Evolutionary conservation across 1,139 yeast species (phyloP).

Genomic region (Citeromyces siamensis): DNA sequence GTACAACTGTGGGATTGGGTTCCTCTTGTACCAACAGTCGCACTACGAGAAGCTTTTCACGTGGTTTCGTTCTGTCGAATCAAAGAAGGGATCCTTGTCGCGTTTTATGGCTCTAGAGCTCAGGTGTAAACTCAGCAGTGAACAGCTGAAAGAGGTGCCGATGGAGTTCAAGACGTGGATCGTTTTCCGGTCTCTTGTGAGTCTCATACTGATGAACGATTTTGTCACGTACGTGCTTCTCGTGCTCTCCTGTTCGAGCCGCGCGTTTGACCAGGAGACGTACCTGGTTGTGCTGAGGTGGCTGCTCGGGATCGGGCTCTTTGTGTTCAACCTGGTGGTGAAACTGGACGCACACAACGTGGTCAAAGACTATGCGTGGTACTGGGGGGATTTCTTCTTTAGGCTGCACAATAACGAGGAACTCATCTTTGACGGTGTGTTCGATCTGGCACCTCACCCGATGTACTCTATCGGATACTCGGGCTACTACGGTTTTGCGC

Average conservation of each 20-base stretch:
- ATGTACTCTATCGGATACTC: conserved; percentile 88
- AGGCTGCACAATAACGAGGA: conserved; percentile 65
- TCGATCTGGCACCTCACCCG: conserved; percentile 88
- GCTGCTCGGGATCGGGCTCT: conserved; percentile 23
- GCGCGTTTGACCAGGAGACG: conserved; percentile 27
- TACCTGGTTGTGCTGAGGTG: conserved; percentile 22
- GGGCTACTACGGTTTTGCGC: conserved; percentile 78
- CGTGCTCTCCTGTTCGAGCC: conserved; percentile 44
- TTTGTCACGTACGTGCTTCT: conserved; percentile 66
- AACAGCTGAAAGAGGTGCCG: conserved; percentile 41
- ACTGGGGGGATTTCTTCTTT: conserved; percentile 91
- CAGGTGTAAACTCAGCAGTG: conserved; percentile 49
- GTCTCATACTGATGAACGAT: conserved; percentile 77
- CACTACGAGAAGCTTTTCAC: conserved; percentile 40
- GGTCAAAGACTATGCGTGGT: conserved; percentile 89
- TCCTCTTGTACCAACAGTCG: conserved; percentile 56
- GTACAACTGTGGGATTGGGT: conserved; percentile 75
- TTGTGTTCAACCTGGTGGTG: conserved; percentile 78
- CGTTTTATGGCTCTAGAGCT: conserved; percentile 25
- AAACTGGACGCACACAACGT: conserved; percentile 83
- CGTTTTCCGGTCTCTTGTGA: conserved; percentile 68
- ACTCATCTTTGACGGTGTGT: conserved; percentile 80
- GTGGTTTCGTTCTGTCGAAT: conserved; percentile 20
- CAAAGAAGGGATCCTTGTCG: conserved; percentile 1
- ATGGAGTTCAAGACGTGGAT: conserved; percentile 80